Base-by-base conservation (phyloP, 805 yeast species). In the Saccharomycopsis olivae region DNA sequence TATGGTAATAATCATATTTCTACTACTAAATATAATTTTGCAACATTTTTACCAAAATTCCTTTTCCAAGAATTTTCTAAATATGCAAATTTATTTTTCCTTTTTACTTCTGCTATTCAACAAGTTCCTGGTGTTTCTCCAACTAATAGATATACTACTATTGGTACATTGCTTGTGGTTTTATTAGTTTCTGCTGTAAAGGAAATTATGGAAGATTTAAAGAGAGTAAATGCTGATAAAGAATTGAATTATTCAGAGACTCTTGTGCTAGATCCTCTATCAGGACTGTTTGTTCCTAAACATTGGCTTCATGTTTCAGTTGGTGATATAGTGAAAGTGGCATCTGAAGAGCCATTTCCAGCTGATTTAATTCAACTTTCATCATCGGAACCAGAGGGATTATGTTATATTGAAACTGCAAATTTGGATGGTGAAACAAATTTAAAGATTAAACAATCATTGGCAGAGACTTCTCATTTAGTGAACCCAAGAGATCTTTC, bases 381-480 rank as follows among this genome's bases (percentile, higher is more conserved):
- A 18, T 86, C 96, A 1, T 89, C 97, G 0, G 99, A 92, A 58
- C 99, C 99, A 0, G 97, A 89, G 59, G 99, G 98, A 2, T 66
- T 92, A 46, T 94, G 98, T 58, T 92, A 92, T 53, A 85, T 94
- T 41, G 99, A 92, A 60, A 92, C 99, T 1, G 95, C 98, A 0
- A 92, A 92, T 53, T 65, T 92, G 50, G 99, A 92, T 59, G 99
- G 99, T 42, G 99, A 92, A 58, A 94, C 99, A 0, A 92, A 92
- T 57, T 68, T 92, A 52, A 92, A 92, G 55, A 92, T 92, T 55
- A 94, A 94, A 54, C 97, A 92, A 57, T 75, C 96, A 1, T 68
- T 69, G 38, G 64, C 72, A 2, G 95, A 87, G 52, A 92, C 98
- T 0, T 69, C 85, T 3, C 66, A 68, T 46, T 56, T 82, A 41